Evolutionary conservation across 2,329 filamentous ascomycete genomes (phyloP).

Genomic region (Sporothrix dimorphospora): DNA sequence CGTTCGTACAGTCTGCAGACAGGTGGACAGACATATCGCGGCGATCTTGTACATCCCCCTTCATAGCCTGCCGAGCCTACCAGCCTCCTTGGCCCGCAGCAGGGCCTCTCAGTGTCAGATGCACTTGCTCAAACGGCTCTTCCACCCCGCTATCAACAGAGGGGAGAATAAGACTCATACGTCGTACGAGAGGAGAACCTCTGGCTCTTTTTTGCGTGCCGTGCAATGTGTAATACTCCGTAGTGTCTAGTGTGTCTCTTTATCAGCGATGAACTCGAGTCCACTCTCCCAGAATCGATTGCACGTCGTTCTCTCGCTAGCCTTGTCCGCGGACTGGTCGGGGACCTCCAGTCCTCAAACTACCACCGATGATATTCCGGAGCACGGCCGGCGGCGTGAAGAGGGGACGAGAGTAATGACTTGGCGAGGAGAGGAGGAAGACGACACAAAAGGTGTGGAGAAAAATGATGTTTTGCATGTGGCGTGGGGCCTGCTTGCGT

Average conservation of each 20-base stretch:
- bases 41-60: background rate
- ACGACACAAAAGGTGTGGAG: background rate
- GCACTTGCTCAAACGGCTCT: background rate
- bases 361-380: slow-evolving; percentile 10
- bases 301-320: background rate
- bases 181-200: slow-evolving; percentile 2
- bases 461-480: slow-evolving; percentile 8
- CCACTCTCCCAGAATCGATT: background rate
- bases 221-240: too few relatives aligned
- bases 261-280: background rate
- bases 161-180: background rate
- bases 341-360: background rate
- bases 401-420: background rate
- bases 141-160: background rate
- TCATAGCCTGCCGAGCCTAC: background rate
- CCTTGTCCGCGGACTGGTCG: background rate
- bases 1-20: too few relatives aligned
- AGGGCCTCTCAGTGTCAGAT: slow-evolving; percentile 6
- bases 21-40: background rate
- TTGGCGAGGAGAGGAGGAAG: background rate
- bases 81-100: background rate
- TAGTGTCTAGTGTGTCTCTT: background rate
- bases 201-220: background rate
- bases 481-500: background rate
- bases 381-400: slow-evolving; percentile 3